Evolutionary conservation across 768 basidiomycete genomes (phyloP).

Genomic region (Multifurca ochricompacta): DNA sequence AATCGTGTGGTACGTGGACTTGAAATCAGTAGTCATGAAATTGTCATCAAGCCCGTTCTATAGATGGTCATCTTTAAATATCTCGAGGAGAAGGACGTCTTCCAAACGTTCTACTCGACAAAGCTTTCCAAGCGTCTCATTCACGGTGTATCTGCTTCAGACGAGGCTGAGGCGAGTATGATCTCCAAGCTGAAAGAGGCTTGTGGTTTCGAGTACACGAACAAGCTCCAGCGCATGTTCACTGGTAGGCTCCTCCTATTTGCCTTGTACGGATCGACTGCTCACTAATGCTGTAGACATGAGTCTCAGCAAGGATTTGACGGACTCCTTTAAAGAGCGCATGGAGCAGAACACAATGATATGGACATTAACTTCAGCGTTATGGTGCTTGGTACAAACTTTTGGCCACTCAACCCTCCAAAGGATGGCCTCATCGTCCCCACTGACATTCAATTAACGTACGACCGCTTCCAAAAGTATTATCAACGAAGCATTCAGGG

Average conservation of each 20-base stretch:
- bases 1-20: conserved; percentile 70
- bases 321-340: conserved; percentile 89
- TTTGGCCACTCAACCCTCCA: conserved; percentile 89
- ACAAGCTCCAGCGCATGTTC: conserved; percentile 95
- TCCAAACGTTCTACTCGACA: conserved; percentile 96
- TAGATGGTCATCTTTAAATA: conserved; percentile 99
- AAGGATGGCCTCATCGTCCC: conserved; percentile 85
- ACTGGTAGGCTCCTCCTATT: conserved; percentile 50
- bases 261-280: background rate
- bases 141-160: conserved; percentile 83
- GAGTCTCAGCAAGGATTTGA: conserved; percentile 90
- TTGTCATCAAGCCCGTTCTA: background rate
- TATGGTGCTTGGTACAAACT: conserved; percentile 91
- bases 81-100: conserved; percentile 97
- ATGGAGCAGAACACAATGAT: conserved; percentile 84
- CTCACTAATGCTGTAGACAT: conserved; percentile 51
- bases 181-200: conserved; percentile 95
- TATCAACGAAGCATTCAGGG: conserved; percentile 92
- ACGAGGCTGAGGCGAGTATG: conserved; percentile 96
- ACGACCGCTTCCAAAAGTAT: conserved; percentile 87
- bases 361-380: conserved; percentile 86
- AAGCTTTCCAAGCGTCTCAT: conserved; percentile 91
- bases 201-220: conserved; percentile 95
- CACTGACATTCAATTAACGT: conserved; percentile 74
- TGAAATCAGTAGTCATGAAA: background rate